Base-by-base conservation (phyloP, 1,284 basidiomycete genomes). In the Xerocomus cyaneibrunnescens region DNA sequence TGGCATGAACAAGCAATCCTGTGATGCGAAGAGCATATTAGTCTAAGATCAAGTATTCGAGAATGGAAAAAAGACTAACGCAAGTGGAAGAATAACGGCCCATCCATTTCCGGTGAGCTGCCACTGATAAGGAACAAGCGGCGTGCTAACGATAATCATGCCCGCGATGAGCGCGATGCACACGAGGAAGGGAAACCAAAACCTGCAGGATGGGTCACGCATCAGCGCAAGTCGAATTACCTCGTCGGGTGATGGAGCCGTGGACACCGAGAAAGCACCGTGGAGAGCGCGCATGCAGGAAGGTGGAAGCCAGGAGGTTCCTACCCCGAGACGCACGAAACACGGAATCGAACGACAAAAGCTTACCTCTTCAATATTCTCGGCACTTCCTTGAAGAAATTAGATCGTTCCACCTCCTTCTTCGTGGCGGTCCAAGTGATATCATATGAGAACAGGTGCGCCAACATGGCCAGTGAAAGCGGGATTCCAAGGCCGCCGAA, bases 321-420 rank as follows among this genome's bases (percentile, higher is more conserved):
- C 40, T 27, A 25, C 21, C 46, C 17, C 10, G 23, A 21, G 39
- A 19, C 17, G 13, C 28, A 32, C 25, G 31, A 19, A 38, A 40
- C 28, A 45, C 19, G 37, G 57, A 77, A 63, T 48, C 74, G 81
- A 28, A 89, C 53, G 28, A 78, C 52, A 50, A 90, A 74, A 81
- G 80, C 68, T 51, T 31, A 93, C 35, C 89, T 80, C 59, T 85
- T 83, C 64, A 85, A 72, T 66, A 93, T 93, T 55, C 79, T 81
- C 0, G 92, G 92, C 8, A 92, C 84, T 68, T 94, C 92, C 47
- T 87, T 80, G 81, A 90, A 94, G 75, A 94, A 93, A 69, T 93
- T 92, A 14, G 84, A 89, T 47, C 82, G 77, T 68, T 89, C 84
- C 47, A 89, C 87, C 65, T 91, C 89, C 62, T 90, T 90, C 67